These are phyloP conservation scores for Cryptosporidium viatorum DNA, from an alignment of 169 alveolate species.

Conservation along the genomic window DNA sequence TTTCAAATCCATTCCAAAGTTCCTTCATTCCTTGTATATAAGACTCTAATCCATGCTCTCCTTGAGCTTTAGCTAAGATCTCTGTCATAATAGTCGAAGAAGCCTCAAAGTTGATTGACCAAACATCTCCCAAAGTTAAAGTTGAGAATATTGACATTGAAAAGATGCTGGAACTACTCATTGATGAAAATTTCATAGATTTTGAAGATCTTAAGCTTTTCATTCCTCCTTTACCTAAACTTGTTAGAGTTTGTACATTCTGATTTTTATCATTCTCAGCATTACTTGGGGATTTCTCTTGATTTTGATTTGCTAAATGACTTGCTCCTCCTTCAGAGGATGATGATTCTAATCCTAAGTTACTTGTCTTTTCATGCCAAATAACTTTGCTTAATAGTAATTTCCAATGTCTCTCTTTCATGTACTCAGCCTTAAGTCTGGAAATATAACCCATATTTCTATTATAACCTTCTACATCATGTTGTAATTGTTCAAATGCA, in stretches of 20 bases:
- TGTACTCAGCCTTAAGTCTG: conserved; percentile 94
- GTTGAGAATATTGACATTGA: conserved; percentile 80
- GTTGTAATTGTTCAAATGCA: conserved; percentile 91
- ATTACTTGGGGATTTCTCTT: not conserved
- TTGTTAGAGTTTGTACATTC: not conserved
- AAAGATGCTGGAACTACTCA: conserved; percentile 17
- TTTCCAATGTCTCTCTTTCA: conserved; percentile 98
- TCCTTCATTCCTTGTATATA: conserved; percentile 91
- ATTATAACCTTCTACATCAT: conserved; percentile 78
- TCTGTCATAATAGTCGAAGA: conserved; percentile 78
- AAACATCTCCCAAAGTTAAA: conserved; percentile 89
- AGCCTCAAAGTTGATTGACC: conserved; percentile 82
- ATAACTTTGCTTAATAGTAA: conserved; percentile 83
- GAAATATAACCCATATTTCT: conserved; percentile 79
- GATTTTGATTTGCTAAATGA: conserved; percentile 26
- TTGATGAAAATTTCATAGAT: not conserved
- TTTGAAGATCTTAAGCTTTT: not conserved
- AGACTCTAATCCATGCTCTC: conserved; percentile 95
- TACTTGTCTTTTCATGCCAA: conserved; percentile 1
- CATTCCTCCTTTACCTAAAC: not conserved
- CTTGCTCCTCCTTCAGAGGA: not conserved
- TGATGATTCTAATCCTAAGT: not conserved
- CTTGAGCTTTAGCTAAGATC: conserved; percentile 93
- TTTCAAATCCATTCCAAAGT: conserved; percentile 89
- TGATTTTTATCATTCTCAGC: not conserved